Percentiles rank a stretch among this genome's conserved stretches.
phyloP scores from a whole-genome alignment of 805 yeast genomes.

The Vanderwaltozyma verrucispora region DNA sequence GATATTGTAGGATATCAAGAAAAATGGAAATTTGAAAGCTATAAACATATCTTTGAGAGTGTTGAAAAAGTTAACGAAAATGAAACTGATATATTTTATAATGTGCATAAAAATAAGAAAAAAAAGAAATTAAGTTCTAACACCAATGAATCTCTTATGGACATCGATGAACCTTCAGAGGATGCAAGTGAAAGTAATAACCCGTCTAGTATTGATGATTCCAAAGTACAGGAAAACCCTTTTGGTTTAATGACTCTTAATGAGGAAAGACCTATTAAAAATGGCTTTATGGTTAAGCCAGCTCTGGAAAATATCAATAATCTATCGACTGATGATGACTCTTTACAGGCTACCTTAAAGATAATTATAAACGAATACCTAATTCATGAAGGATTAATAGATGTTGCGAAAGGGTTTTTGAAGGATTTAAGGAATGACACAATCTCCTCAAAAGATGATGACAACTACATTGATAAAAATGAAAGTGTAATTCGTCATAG shows the following conservation, averaged over 20 bases:
- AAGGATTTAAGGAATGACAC: conserved; percentile 33
- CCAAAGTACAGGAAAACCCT: neutral
- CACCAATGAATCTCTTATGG: neutral
- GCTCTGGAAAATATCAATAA: conserved; percentile 13
- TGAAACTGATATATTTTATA: conserved; percentile 1
- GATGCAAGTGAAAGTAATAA: no score
- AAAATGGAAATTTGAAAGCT: conserved; percentile 33
- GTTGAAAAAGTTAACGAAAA: neutral
- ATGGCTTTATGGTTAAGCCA: conserved; percentile 15
- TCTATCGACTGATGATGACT: conserved; percentile 18
- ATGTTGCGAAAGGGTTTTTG: conserved; percentile 41
- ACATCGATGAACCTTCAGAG: neutral
- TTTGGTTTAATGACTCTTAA: neutral
- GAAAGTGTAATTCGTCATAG: conserved; percentile 17
- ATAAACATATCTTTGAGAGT: conserved; percentile 21
- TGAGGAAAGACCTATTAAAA: conserved; percentile 14
- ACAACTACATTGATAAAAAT: conserved; percentile 10
- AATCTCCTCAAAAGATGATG: conserved; percentile 4
- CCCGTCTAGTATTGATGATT: no score
- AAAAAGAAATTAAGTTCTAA: no score
- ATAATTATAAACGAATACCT: conserved; percentile 35
- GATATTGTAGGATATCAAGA: conserved; percentile 48
- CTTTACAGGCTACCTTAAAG: conserved; percentile 21
- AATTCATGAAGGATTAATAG: conserved; percentile 47
- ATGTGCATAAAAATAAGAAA: conserved; percentile 1